These are phyloP conservation scores for Cryptococcus hybrid DNA, from an alignment of 1,284 basidiomycete species.

Conservation along the genomic window DNA sequence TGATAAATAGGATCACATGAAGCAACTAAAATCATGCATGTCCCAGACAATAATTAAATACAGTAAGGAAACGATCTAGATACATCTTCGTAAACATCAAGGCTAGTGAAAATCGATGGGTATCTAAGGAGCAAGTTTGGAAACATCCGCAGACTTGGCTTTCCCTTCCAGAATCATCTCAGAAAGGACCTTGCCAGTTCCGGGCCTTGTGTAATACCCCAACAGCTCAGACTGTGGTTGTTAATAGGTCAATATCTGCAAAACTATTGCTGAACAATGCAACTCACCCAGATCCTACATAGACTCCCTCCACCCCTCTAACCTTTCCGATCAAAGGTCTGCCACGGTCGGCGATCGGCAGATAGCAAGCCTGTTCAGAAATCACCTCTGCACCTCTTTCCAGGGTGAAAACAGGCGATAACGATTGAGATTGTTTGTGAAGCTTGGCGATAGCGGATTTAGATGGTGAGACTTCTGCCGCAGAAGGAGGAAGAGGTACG, in stretches of 20 bases:
- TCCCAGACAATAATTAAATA: too few species aligned
- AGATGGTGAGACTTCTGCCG: conserved; percentile 48
- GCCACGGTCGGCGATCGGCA: conserved; percentile 56
- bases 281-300: conserved; percentile 48
- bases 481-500: conserved; percentile 45
- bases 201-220: conserved; percentile 50
- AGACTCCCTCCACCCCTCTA: conserved; percentile 50
- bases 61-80: too few species aligned
- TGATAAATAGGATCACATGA: too few species aligned
- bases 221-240: conserved; percentile 26
- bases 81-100: too few species aligned
- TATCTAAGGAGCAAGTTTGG: neutral
- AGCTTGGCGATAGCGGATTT: conserved; percentile 48
- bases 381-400: conserved; percentile 43
- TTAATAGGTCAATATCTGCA: neutral
- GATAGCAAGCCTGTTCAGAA: conserved; percentile 56
- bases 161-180: conserved; percentile 56
- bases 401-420: conserved; percentile 50
- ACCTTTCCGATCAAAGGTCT: conserved; percentile 55
- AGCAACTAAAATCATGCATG: too few species aligned
- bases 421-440: conserved; percentile 50
- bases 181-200: conserved; percentile 55
- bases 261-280: neutral
- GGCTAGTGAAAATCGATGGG: too few species aligned
- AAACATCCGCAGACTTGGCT: conserved; percentile 9